A percentile compares a stretch with the other conserved stretches of the same genome.
Evolutionary conservation across 441 rosid genomes (phyloP).

Genomic region (Brassica balearica): DNA sequence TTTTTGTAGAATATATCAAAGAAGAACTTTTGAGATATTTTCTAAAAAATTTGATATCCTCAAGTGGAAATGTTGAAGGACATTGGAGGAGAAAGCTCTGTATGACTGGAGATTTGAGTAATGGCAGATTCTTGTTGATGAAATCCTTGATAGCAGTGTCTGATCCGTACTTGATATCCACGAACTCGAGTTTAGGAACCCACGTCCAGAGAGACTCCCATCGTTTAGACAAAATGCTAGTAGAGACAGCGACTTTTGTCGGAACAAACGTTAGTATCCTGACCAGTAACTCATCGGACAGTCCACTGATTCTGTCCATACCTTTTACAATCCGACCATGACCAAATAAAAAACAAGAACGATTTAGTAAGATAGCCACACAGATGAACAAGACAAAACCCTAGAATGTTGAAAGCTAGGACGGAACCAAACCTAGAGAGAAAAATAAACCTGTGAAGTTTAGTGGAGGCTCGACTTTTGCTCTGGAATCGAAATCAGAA

Average conservation of each 20-base stretch:
- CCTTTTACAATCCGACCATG: background rate
- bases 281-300: background rate
- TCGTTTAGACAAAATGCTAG: constrained; percentile 1
- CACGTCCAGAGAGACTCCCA: constrained; percentile 8
- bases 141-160: background rate
- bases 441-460: background rate
- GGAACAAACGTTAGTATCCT: background rate
- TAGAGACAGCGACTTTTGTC: background rate
- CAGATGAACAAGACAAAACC: background rate
- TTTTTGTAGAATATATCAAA: too few relatives aligned
- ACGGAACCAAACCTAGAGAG: background rate
- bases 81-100: too few relatives aligned
- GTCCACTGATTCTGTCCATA: constrained; percentile 13
- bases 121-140: too few relatives aligned
- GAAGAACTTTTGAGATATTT: too few relatives aligned
- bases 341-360: background rate
- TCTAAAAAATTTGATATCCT: too few relatives aligned
- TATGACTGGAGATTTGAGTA: too few relatives aligned
- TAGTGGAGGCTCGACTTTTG: background rate
- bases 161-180: background rate
- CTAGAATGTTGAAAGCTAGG: background rate
- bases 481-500: background rate
- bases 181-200: background rate
- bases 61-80: too few relatives aligned
- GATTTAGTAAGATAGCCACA: background rate